phyloP scores from a whole-genome alignment of 1,284 basidiomycete genomes.

The Irpex sp. region DNA sequence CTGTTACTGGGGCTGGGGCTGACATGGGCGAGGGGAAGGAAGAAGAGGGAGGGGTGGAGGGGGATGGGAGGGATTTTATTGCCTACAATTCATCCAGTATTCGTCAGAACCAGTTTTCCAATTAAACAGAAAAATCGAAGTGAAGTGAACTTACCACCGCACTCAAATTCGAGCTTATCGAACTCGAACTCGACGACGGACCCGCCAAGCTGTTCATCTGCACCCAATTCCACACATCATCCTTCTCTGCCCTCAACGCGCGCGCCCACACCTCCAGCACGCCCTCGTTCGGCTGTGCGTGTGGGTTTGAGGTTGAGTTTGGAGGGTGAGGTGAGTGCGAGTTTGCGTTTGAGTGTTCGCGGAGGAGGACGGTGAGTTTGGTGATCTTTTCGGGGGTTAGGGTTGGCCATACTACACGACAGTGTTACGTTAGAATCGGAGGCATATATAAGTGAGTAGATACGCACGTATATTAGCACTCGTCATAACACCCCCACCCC shows the following conservation, averaged over 20 bases:
- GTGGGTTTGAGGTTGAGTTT: too few species aligned
- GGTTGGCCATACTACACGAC: neutral
- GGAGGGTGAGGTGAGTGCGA: neutral
- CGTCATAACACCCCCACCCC: neutral
- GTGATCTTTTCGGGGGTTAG: neutral
- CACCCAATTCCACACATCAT: neutral
- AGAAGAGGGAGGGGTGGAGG: neutral
- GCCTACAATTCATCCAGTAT: too few species aligned
- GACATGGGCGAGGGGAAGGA: neutral
- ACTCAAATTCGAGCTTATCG: too few species aligned
- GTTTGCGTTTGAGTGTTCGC: neutral
- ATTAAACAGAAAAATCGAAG: too few species aligned
- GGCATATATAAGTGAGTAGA: too few species aligned
- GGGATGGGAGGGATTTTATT: too few species aligned
- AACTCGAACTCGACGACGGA: neutral
- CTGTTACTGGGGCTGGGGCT: too few species aligned
- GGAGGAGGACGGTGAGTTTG: neutral
- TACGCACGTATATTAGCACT: neutral
- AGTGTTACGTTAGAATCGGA: too few species aligned
- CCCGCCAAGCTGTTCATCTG: neutral
- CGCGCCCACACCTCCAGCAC: neutral
- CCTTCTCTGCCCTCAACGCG: neutral
- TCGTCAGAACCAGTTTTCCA: too few species aligned
- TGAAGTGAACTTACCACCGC: too few species aligned
- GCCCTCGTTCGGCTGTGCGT: neutral